These are phyloP conservation scores for Trichoderma oligosporum DNA, from an alignment of 2,329 filamentous ascomycete species.

Conservation along the genomic window DNA sequence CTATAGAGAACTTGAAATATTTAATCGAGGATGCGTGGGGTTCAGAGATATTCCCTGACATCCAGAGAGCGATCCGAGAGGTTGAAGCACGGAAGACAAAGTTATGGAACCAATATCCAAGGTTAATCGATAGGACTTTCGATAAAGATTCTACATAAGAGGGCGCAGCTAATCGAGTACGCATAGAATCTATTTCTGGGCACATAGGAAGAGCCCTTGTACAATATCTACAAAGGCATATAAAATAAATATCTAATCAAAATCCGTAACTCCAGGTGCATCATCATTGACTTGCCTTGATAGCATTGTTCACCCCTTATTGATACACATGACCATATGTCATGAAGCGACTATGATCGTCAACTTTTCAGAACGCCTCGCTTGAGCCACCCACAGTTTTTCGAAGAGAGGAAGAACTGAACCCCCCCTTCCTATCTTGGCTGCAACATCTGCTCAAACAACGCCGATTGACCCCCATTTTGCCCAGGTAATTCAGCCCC, in stretches of 20 bases:
- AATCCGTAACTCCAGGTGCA: slow-evolving; percentile 30
- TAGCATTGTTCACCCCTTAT: slow-evolving; percentile 29
- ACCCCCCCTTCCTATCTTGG: not conserved
- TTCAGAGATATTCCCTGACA: slow-evolving; percentile 29
- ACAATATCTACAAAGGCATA: slow-evolving; percentile 18
- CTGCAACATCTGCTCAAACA: not conserved
- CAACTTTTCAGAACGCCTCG: slow-evolving; percentile 14
- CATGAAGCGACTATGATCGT: slow-evolving; percentile 9
- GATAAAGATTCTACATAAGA: slow-evolving; percentile 20
- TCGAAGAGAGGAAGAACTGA: not conserved
- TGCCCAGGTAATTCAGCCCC: slow-evolving; percentile 21
- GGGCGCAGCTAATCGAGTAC: not conserved
- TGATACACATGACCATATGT: slow-evolving; percentile 27
- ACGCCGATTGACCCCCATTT: not conserved
- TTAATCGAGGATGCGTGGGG: slow-evolving; percentile 37
- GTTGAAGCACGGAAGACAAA: slow-evolving; percentile 31
- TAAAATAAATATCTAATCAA: slow-evolving; percentile 21
- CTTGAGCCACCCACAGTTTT: not conserved
- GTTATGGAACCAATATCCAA: slow-evolving; percentile 31
- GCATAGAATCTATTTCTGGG: slow-evolving; percentile 8
- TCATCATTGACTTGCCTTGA: slow-evolving; percentile 22
- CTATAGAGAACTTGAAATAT: slow-evolving; percentile 29
- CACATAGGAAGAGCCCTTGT: slow-evolving; percentile 7
- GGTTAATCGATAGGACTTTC: slow-evolving; percentile 29
- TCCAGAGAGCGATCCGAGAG: slow-evolving; percentile 25